Evolutionary conservation across 371 early-diverging fungal species (phyloP), one percentile per base, ranked within the genome.

Genomic region (Rhizomucor miehei): DNA sequence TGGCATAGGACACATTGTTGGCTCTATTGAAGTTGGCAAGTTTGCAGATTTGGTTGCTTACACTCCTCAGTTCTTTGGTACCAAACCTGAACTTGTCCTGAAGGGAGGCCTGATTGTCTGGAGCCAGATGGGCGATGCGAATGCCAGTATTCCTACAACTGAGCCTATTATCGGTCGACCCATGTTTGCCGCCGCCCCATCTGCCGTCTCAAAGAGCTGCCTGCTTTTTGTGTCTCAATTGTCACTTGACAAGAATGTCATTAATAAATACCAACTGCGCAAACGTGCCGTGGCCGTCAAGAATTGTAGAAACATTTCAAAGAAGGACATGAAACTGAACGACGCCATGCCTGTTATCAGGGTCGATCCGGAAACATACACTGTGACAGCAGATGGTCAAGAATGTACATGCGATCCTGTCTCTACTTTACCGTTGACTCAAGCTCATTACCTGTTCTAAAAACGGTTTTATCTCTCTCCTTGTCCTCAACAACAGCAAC

Each of bases 311-410:
- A 65, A 50, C 12, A 81, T 95, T 24, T 76, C 82, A 21, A 95
- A 94, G 60, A 76, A 67, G n/a, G 91, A 91, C 49, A 91, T 96
- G 89, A 89, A 89, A 63, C 76, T 88, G 51, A 96, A 96, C 60
- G 79, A 80, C 51, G 56, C 73, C 0, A 71, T 85, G 63, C 95
- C 95, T 1, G 73, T 76, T 3, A 87, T 95, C 8, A 57, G 76
- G 0, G 93, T 95, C 0, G 93, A 96, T 57, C 93, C 97, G 0
- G 95, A 95, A 63, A 94, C 92, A 1, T 95, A 93, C 60, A 79
- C 79, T 21, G 94, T 94, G 14, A 80, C 65, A 13, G 89, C 89
- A 3, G 89, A 95, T 60, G 95, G 93, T 12, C 68, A 75, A 48
- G 62, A 71, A 6, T 80, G 89, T 44, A 75, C 68, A 16, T 89